Conservation (phyloP, 331 rosid species). For the Erythrophleum ivorense region DNA sequence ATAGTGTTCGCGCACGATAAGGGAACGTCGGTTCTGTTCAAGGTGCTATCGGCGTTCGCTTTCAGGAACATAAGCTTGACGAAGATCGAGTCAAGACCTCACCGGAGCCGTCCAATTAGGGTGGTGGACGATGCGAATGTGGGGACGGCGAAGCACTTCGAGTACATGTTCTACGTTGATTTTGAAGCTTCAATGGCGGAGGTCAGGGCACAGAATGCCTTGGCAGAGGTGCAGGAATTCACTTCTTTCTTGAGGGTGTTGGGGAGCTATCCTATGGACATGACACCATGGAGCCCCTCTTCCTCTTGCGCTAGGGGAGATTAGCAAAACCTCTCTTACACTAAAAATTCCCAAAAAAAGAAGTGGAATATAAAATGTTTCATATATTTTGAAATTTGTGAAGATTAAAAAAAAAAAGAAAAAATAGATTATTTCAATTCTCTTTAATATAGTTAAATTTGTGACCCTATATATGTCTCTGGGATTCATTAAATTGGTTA, state of each 20-base stretch:
- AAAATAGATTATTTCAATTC: not conserved
- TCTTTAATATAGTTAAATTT: not conserved
- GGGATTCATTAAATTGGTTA: not conserved
- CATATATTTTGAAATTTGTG: constrained; percentile 11
- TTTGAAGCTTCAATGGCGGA: constrained; percentile 98
- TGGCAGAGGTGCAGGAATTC: constrained; percentile 93
- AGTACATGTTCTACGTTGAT: constrained; percentile 85
- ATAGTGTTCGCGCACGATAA: constrained; percentile 90
- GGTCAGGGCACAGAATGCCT: constrained; percentile 77
- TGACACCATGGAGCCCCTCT: constrained; percentile 82
- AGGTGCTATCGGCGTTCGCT: constrained; percentile 85
- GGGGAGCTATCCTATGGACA: constrained; percentile 95
- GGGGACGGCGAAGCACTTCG: constrained; percentile 90
- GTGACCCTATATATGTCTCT: not conserved
- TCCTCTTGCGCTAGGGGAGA: constrained; percentile 40
- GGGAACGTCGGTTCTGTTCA: constrained; percentile 80
- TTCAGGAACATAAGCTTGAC: constrained; percentile 80
- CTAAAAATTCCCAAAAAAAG: not conserved
- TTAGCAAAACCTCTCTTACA: constrained; percentile 13
- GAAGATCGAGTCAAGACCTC: constrained; percentile 93
- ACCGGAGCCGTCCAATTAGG: constrained; percentile 81
- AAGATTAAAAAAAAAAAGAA: not conserved
- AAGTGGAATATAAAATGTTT: not conserved
- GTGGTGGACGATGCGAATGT: constrained; percentile 75
- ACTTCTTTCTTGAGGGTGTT: constrained; percentile 83